These are phyloP conservation scores for Trichoderma asperellum DNA, from an alignment of 2,329 filamentous ascomycete species.

Conservation along the genomic window DNA sequence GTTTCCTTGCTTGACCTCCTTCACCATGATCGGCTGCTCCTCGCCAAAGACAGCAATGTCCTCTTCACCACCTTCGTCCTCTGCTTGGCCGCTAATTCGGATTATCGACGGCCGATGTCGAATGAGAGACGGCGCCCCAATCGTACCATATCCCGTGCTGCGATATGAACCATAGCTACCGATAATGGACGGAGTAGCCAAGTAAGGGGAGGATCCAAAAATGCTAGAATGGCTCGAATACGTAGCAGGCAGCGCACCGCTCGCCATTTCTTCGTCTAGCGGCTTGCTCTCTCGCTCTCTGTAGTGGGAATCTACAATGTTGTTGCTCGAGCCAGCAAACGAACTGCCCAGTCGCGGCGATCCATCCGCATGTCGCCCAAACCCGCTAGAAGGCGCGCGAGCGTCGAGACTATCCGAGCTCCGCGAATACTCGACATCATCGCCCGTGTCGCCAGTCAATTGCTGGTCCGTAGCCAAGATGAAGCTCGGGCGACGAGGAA, in stretches of 20 bases:
- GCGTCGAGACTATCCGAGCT: conserved; percentile 46
- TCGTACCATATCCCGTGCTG: conserved; percentile 57
- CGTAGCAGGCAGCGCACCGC: conserved; percentile 37
- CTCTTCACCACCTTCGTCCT: conserved; percentile 36
- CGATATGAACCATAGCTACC: conserved; percentile 68
- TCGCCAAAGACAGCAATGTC: conserved; percentile 56
- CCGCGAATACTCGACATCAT: conserved; percentile 48
- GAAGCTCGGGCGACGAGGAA: conserved; percentile 77
- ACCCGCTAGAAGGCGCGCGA: conserved; percentile 48
- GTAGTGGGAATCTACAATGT: conserved; percentile 33
- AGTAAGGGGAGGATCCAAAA: conserved; percentile 61
- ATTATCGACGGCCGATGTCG: conserved; percentile 52
- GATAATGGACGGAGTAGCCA: conserved; percentile 70
- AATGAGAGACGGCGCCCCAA: conserved; percentile 42
- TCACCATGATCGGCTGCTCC: conserved; percentile 78
- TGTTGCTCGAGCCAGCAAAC: conserved; percentile 34
- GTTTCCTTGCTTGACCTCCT: conserved; percentile 86
- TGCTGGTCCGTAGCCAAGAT: conserved; percentile 62
- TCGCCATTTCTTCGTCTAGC: conserved; percentile 49
- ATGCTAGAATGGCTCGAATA: conserved; percentile 48
- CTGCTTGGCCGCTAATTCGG: conserved; percentile 39
- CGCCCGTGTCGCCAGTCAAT: conserved; percentile 21
- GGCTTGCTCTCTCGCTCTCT: conserved; percentile 55
- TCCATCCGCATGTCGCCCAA: conserved; percentile 57
- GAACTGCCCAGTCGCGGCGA: conserved; percentile 34